Conservation (phyloP, 2,329 filamentous ascomycete species). For the Claviceps spartinae region DNA sequence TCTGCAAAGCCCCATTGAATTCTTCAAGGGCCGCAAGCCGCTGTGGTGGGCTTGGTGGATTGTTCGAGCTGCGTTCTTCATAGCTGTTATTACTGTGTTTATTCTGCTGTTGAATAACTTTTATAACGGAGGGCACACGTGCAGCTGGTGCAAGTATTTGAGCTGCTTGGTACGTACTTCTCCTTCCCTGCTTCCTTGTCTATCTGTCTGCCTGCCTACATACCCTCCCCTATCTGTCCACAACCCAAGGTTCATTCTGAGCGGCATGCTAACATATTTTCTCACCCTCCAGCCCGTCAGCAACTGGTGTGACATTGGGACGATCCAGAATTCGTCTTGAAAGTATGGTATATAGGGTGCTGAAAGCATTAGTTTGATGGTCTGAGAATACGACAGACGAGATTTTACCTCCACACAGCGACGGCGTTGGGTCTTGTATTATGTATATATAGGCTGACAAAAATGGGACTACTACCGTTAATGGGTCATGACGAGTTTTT, state of each 20-base stretch:
- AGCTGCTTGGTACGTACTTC: slow-evolving; percentile 65
- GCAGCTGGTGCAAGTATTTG: slow-evolving; percentile 88
- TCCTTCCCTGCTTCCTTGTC: too few relatives aligned
- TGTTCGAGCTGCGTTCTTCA: slow-evolving; percentile 61
- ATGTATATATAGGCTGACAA: background rate
- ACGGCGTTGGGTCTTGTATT: slow-evolving; percentile 15
- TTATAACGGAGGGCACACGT: slow-evolving; percentile 63
- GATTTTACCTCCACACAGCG: slow-evolving; percentile 17
- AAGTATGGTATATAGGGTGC: too few relatives aligned
- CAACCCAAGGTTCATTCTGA: background rate
- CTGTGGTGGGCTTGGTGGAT: slow-evolving; percentile 99
- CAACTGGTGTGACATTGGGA: slow-evolving; percentile 50
- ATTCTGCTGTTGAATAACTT: slow-evolving; percentile 84
- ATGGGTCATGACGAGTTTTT: too few relatives aligned
- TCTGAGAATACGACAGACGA: slow-evolving; percentile 1
- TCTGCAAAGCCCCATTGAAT: slow-evolving; percentile 51
- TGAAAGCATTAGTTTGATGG: too few relatives aligned
- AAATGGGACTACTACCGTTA: too few relatives aligned
- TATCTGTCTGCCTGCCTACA: too few relatives aligned
- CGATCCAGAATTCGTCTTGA: slow-evolving; percentile 12
- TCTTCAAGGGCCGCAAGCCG: slow-evolving; percentile 85
- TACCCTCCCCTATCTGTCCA: too few relatives aligned
- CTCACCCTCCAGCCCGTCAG: slow-evolving; percentile 40
- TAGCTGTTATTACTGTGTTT: slow-evolving; percentile 73
- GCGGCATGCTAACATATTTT: slow-evolving; percentile 1